Evolutionary conservation across 257 asterid genomes (phyloP).

Genomic region (Plantago elongata): DNA sequence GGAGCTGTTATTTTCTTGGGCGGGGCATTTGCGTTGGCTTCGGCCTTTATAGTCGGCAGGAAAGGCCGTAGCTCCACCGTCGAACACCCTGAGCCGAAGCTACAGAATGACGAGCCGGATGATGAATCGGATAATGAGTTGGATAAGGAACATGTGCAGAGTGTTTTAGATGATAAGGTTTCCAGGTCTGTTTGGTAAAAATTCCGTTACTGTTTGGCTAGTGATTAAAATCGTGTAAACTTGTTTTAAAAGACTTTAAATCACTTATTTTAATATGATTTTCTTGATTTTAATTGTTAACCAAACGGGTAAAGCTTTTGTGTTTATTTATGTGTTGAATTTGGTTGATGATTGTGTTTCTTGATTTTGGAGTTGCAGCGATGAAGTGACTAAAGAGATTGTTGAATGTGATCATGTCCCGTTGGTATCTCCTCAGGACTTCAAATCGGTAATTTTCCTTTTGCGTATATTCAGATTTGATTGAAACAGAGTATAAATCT

Average conservation of each 20-base stretch:
- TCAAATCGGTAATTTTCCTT: constrained; percentile 27
- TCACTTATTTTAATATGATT: too few species aligned
- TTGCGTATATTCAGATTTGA: constrained; percentile 4
- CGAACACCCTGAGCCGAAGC: not conserved
- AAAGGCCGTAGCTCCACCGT: constrained; percentile 23
- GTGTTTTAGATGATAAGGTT: constrained; percentile 6
- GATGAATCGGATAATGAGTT: constrained; percentile 25
- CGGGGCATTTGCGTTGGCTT: constrained; percentile 52
- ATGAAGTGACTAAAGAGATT: constrained; percentile 18
- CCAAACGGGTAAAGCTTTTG: not conserved
- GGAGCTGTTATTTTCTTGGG: constrained; percentile 53
- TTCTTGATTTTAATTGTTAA: not conserved
- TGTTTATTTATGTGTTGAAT: not conserved
- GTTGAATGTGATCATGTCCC: constrained; percentile 4
- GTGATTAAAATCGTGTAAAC: not conserved
- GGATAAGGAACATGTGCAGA: constrained; percentile 15
- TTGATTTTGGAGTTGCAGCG: constrained; percentile 21
- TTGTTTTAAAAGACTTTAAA: not conserved
- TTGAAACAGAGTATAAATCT: not conserved
- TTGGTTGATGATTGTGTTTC: not conserved
- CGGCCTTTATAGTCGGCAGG: constrained; percentile 24
- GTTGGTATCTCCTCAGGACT: constrained; percentile 13
- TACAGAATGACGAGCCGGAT: constrained; percentile 16
- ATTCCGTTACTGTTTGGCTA: not conserved
- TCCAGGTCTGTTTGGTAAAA: constrained; percentile 29